phyloP scores from a whole-genome alignment of 768 basidiomycete genomes.

The Mycena rebaudengoi region DNA sequence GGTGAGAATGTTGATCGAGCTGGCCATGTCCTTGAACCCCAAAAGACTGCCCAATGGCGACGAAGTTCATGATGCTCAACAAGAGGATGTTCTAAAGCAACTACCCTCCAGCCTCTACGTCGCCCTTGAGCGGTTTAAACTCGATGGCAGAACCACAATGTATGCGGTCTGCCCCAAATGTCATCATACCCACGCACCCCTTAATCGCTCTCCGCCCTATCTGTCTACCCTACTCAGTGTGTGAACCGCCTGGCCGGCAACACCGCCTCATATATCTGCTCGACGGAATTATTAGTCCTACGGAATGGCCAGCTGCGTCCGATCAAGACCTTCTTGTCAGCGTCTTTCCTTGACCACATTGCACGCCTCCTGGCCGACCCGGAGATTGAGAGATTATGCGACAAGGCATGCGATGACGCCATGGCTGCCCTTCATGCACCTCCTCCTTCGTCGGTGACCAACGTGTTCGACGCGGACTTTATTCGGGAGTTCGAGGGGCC shows the following conservation, averaged over 20 bases:
- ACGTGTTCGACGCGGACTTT: constrained; percentile 34
- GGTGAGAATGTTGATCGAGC: neutral
- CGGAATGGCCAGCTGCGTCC: constrained; percentile 5
- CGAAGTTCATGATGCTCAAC: neutral
- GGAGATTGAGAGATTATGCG: constrained; percentile 16
- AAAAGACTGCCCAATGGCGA: neutral
- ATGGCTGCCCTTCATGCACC: constrained; percentile 7
- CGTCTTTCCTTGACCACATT: constrained; percentile 31
- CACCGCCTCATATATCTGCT: neutral
- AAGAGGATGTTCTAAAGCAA: neutral
- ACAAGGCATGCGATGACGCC: constrained; percentile 22
- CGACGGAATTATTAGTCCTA: neutral
- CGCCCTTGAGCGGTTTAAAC: constrained; percentile 1
- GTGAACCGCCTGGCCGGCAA: neutral
- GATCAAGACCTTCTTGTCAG: constrained; percentile 15
- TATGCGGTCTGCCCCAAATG: constrained; percentile 3
- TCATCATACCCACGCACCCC: neutral
- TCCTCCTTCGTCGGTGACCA: constrained; percentile 4
- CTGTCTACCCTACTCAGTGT: neutral
- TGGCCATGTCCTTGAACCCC: neutral
- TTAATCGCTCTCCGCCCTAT: neutral
- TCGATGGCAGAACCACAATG: constrained; percentile 2
- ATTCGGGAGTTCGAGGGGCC: constrained; percentile 35
- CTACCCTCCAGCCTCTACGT: neutral
- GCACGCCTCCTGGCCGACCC: constrained; percentile 20